Conservation (phyloP, 73 alveolate genomes). For the Urostyla sp. region DNA sequence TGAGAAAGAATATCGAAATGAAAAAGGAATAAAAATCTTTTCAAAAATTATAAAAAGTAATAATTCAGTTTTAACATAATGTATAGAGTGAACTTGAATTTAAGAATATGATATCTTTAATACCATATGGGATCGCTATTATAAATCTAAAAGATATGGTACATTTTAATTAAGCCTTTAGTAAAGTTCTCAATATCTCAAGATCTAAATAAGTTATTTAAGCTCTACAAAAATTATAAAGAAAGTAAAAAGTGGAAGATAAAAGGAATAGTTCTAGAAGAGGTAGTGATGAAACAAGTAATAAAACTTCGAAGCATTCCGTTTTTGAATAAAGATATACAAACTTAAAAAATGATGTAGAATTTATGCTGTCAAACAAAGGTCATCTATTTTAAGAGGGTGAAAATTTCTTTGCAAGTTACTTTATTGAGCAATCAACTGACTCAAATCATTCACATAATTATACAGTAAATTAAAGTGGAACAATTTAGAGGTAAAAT, state of each 20-base stretch:
- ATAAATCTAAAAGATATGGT: slow-evolving; percentile 22
- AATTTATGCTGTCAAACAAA: slow-evolving; percentile 14
- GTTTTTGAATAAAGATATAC: neutral
- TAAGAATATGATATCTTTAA: slow-evolving; percentile 13
- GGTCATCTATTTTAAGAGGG: slow-evolving; percentile 14
- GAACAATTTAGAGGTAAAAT: neutral
- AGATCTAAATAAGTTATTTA: neutral
- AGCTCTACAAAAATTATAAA: slow-evolving; percentile 21
- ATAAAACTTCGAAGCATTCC: neutral
- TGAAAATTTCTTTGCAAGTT: slow-evolving; percentile 15
- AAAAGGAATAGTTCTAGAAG: neutral
- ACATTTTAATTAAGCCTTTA: slow-evolving; percentile 31
- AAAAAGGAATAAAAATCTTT: neutral
- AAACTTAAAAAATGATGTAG: slow-evolving; percentile 33
- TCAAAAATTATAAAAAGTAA: neutral
- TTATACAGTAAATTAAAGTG: too few species aligned
- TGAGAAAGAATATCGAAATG: neutral
- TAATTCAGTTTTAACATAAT: neutral
- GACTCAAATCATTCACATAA: too few species aligned
- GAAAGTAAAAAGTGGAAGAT: slow-evolving; percentile 26
- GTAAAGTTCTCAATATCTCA: slow-evolving; percentile 8
- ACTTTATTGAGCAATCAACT: slow-evolving; percentile 21
- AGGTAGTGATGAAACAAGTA: neutral
- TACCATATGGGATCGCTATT: slow-evolving; percentile 45
- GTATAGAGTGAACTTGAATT: slow-evolving; percentile 9